Base-by-base conservation (phyloP, 2,329 filamentous ascomycete genomes). In the Venturia oleaginea region DNA sequence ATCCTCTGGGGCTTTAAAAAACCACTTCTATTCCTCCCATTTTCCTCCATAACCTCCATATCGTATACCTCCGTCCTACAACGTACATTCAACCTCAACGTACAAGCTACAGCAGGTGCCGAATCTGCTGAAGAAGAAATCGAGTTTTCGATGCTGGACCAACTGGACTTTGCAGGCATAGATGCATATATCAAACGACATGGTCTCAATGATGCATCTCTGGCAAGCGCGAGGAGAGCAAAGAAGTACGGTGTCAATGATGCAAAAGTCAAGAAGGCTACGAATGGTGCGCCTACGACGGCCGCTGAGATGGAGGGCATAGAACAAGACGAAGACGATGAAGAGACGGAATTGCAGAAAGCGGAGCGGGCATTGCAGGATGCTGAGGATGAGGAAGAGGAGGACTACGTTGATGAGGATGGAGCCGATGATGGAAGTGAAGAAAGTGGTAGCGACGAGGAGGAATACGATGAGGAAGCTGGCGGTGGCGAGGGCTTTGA, bases 1-100 rank as follows among this genome's bases (percentile, higher is more conserved):
- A 83, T 88, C 59, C 72, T 87, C 48, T 87, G 83, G 70, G 85
- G 82, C 48, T 87, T 86, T 78, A 87, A 86, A 70, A 88, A 87
- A 69, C 85, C 85, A 0, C 76, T 88, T 30, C 72, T 82, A 10
- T 87, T 84, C 75, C 86, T 87, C 70, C 79, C 84, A 10, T 86
- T 87, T 66, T 79, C 81, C 59, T 76, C 78, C 42, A 79, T 88
- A 65, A 82, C 83, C 62, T 82, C 81, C 27, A 81, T 86, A 57
- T 84, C 82, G 46, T 88, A 87, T 74, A 87, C 84, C 4, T 84
- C 82, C 48, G 83, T 87, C 22, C 76, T 88, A 7, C 84, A 86
- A 68, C 81, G 85, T 40, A 87, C 85, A 0, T 88, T 88, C 76
- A 87, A 87, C 69, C 79, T 88, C 40, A 84, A 84, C 68, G 80